Percentiles rank a stretch among this genome's conserved stretches.
These are phyloP conservation scores for Teunomyces atbi DNA, from an alignment of 805 yeast species.

Conservation along the genomic window DNA sequence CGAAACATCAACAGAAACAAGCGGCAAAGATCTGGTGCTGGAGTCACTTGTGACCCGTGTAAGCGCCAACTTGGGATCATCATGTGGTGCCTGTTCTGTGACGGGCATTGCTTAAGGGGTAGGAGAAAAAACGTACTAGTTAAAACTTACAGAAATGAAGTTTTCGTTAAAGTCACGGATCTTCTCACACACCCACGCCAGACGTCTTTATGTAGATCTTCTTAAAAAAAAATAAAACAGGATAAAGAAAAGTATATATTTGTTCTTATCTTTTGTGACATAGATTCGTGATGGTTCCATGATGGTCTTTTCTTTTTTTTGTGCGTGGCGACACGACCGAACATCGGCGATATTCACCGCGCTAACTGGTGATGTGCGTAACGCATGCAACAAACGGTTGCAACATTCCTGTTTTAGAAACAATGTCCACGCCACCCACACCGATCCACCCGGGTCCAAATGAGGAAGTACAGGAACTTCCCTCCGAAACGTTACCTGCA, in stretches of 20 bases:
- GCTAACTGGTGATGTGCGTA: not conserved
- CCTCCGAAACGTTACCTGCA: constrained; percentile 15
- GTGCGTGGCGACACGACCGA: not conserved
- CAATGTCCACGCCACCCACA: constrained; percentile 27
- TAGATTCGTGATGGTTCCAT: not conserved
- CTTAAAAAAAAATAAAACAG: not conserved
- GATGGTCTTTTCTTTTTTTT: not conserved
- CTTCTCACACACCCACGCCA: no score
- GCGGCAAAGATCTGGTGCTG: not conserved
- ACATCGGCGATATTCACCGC: not conserved
- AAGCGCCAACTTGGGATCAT: constrained; percentile 3
- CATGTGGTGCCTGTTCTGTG: not conserved
- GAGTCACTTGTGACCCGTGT: not conserved
- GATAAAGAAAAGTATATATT: not conserved
- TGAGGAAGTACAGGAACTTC: constrained; percentile 29
- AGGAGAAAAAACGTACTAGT: not conserved
- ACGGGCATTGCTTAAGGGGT: constrained; percentile 2
- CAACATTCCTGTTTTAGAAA: not conserved
- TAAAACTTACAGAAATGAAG: no score
- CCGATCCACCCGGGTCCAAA: constrained; percentile 36
- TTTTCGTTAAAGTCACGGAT: no score
- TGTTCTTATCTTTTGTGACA: constrained; percentile 2
- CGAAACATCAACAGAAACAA: not conserved
- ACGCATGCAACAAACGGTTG: not conserved
- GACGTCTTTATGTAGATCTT: no score